Conservation (phyloP, 2,329 filamentous ascomycete genomes). For the Cercospora berteroae region DNA sequence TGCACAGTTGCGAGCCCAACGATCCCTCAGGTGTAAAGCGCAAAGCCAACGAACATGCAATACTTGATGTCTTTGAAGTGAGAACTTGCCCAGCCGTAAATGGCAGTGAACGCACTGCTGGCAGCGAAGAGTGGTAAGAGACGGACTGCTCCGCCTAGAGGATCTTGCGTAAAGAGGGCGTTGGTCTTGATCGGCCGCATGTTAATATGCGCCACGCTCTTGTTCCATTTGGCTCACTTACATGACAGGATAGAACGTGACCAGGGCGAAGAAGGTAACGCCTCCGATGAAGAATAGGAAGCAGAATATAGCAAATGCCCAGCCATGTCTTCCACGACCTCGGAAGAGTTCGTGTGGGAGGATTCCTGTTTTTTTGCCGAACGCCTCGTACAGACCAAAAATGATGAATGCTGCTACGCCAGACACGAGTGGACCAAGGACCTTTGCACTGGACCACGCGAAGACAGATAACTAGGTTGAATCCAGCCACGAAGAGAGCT, state of each 20-base stretch:
- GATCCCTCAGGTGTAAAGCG: not conserved
- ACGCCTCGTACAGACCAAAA: not conserved
- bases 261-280: not conserved
- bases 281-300: not conserved
- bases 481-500: not conserved
- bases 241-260: not conserved
- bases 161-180: not conserved
- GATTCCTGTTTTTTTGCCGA: not conserved
- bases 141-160: not conserved
- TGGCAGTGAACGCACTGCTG: not conserved
- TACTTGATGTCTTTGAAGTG: not conserved
- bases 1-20: not conserved
- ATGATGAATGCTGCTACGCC: not conserved
- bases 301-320: not conserved
- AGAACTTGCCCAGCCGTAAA: not conserved
- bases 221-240: not conserved
- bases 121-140: not conserved
- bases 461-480: not conserved
- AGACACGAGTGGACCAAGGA: not conserved
- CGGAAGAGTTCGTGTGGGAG: not conserved
- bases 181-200: not conserved
- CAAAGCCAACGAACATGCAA: not conserved
- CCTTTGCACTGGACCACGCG: not conserved
- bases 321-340: not conserved
- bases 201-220: not conserved